Base-by-base conservation (phyloP, 129 eudicot species). In the Centella asiatica region DNA sequence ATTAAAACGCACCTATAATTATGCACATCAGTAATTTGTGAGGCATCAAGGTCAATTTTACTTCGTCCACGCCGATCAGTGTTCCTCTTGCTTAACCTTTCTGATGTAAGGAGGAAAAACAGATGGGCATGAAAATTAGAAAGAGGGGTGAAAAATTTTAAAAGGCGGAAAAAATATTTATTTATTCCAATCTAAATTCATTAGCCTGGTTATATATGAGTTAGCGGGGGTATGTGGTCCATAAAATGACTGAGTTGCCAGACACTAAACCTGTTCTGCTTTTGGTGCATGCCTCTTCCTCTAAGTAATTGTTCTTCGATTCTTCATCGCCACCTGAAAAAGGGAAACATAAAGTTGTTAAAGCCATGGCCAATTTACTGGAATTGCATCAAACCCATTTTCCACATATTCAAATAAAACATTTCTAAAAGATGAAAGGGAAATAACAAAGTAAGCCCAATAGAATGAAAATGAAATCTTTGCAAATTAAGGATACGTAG, bases 261-360 rank as follows among this genome's bases (percentile, higher is more conserved):
- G 86, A 64, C 76, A 66, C 62, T 78, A 78, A 60, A 92, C 98
- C 98, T 84, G 84, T 76, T 81, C 60, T 84, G 81, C 94, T 79
- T 87, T 84, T 67, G 76, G 87, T 78, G 89, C 86, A 81, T 69
- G 76, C 81, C 62, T 85, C 89, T 68, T 79, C 81, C 78, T 83
- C 95, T 33, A 72, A 74, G 63, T 74, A 67, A 55, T 83, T 80
- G 83, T 73, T 79, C 71, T 76, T 84, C 96, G 95, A 82, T 77
- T 65, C 90, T 84, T 84, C 94, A 84, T 77, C 83, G 67, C 80
- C 75, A 77, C 90, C 98, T 92, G 86, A 72, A 82, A 84, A 84
- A 63, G 78, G 28, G 39, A 69, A 61, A 53, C 60, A 77, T 63
- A 79, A 80, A 81, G 69, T 57, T 79, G 73, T 66, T 81, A 83